These are phyloP conservation scores for Lepiota brunneoincarnata DNA, from an alignment of 768 basidiomycete species.

Conservation along the genomic window DNA sequence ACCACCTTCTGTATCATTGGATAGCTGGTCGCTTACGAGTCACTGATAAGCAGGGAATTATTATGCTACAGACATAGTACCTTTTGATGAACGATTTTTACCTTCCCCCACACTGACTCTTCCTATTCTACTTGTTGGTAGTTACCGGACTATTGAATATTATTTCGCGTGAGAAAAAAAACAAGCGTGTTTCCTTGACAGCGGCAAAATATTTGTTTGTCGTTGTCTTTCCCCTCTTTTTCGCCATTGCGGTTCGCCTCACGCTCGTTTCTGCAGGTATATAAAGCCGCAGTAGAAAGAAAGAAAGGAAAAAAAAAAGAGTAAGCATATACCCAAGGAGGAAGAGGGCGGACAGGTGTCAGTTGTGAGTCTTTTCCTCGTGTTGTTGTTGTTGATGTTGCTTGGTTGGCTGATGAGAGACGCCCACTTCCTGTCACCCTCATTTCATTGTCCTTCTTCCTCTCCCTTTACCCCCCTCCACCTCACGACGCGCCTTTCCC, in stretches of 20 bases:
- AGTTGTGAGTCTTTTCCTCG: neutral
- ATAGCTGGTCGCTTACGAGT: slow-evolving; percentile 75
- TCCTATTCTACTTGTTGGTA: neutral
- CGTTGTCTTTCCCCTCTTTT: neutral
- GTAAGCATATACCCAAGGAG: neutral
- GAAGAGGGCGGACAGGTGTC: no score
- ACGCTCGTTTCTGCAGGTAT: neutral
- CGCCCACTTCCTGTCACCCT: slow-evolving; percentile 11
- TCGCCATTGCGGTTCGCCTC: neutral
- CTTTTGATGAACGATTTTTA: slow-evolving; percentile 2
- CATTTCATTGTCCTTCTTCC: no score
- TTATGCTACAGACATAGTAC: slow-evolving; percentile 1
- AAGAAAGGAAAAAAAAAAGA: no score
- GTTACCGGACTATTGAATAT: no score
- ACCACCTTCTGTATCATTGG: slow-evolving; percentile 68
- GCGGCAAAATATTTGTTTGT: neutral
- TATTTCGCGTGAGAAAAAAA: neutral
- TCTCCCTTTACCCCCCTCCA: no score
- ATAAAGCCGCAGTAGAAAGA: neutral
- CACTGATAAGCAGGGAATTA: slow-evolving; percentile 47
- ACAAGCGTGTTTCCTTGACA: slow-evolving; percentile 8
- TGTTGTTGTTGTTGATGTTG: slow-evolving; percentile 2
- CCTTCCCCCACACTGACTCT: slow-evolving; percentile 1
- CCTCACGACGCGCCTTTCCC: neutral
- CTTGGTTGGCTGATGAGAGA: slow-evolving; percentile 2